A percentile compares a stretch with the other conserved stretches of the same genome.
Evolutionary conservation across 73 alveolate species (phyloP).

Genomic region (Durusdinium trenchii): DNA sequence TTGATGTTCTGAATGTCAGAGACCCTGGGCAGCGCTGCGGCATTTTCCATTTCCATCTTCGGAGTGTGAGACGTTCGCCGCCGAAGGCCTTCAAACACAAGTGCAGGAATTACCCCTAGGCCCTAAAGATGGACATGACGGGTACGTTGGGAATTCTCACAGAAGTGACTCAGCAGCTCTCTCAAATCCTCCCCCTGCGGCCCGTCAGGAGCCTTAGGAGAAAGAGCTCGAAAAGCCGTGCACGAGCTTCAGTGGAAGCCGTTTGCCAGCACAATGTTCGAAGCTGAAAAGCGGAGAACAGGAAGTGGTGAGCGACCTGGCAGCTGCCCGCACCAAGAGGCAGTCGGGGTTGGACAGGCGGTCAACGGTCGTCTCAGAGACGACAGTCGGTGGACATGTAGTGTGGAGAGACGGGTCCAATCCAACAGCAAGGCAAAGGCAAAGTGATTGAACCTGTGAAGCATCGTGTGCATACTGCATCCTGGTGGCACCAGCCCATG

Average conservation of each 20-base stretch:
- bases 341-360: too few species aligned
- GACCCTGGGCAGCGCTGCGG: background rate
- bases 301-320: slow-evolving; percentile 54
- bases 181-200: too few species aligned
- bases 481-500: too few species aligned
- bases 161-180: too few species aligned
- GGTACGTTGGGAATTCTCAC: too few species aligned
- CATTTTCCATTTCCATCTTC: background rate
- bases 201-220: background rate
- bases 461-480: background rate
- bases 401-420: slow-evolving; percentile 15
- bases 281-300: slow-evolving; percentile 31
- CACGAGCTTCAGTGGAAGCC: background rate
- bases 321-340: too few species aligned
- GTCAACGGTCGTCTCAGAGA: too few species aligned
- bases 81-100: too few species aligned
- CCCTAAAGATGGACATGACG: too few species aligned
- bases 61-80: too few species aligned
- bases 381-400: background rate
- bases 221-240: slow-evolving; percentile 28
- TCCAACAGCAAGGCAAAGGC: background rate
- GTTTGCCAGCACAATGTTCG: slow-evolving; percentile 6
- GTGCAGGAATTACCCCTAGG: too few species aligned
- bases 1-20: slow-evolving; percentile 65
- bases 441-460: background rate